These are phyloP conservation scores for Chytridium lagenaria DNA, from an alignment of 371 early-diverging fungal species.

Conservation along the genomic window DNA sequence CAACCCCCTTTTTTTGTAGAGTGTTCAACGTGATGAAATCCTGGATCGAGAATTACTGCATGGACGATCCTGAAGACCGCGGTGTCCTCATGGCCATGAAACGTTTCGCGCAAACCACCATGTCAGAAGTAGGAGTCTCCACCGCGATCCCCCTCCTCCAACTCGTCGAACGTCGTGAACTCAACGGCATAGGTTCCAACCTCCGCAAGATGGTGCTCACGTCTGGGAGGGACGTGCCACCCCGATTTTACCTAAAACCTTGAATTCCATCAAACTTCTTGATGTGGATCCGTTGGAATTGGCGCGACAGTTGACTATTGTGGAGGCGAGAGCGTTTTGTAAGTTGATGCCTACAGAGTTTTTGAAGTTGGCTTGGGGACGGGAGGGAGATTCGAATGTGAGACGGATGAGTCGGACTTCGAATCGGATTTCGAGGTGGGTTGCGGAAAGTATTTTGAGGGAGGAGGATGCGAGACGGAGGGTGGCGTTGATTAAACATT, in stretches of 20 bases:
- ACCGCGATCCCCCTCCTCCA: constrained; percentile 17
- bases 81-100: constrained; percentile 23
- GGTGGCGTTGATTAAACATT: constrained; percentile 74
- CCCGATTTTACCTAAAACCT: constrained; percentile 29
- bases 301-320: constrained; percentile 70
- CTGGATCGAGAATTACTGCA: constrained; percentile 52
- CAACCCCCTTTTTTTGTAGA: constrained; percentile 27
- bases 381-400: constrained; percentile 45
- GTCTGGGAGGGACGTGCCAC: constrained; percentile 25
- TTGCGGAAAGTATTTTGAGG: constrained; percentile 78
- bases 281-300: constrained; percentile 73
- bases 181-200: background rate
- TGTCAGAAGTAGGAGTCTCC: background rate
- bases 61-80: constrained; percentile 30
- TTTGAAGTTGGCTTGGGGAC: constrained; percentile 82
- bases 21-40: constrained; percentile 48
- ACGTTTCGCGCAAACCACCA: constrained; percentile 22
- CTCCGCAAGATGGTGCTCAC: constrained; percentile 10
- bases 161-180: constrained; percentile 24
- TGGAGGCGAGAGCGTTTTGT: constrained; percentile 61
- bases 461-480: constrained; percentile 83
- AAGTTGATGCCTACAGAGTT: constrained; percentile 62
- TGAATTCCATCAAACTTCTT: constrained; percentile 50
- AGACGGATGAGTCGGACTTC: constrained; percentile 60
- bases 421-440: constrained; percentile 82